Percentiles rank a stretch among this genome's conserved stretches.
These are phyloP conservation scores for Zizania palustris DNA, from an alignment of 202 grass and related monocot genomes.

Conservation along the genomic window DNA sequence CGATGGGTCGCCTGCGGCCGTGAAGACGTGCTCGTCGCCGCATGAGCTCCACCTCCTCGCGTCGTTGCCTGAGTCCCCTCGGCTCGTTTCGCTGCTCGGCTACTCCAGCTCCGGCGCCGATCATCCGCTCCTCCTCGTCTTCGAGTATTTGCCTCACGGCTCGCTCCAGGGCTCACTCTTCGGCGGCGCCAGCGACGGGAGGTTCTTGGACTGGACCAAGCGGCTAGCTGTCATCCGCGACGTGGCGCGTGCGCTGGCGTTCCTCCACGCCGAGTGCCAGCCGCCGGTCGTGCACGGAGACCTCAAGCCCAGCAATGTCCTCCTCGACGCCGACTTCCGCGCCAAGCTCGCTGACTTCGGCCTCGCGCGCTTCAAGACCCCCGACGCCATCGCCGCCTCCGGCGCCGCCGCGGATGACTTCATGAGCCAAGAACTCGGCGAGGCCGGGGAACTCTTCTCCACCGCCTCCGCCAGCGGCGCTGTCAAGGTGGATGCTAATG, in stretches of 20 bases:
- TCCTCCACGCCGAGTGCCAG: slow-evolving; percentile 72
- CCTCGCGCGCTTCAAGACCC: slow-evolving; percentile 71
- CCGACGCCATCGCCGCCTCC: slow-evolving; percentile 11
- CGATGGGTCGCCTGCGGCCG: slow-evolving; percentile 49
- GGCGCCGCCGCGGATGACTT: slow-evolving; percentile 50
- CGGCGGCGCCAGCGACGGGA: slow-evolving; percentile 13
- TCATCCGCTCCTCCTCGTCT: slow-evolving; percentile 60
- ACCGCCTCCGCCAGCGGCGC: slow-evolving; percentile 23
- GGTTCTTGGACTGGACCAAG: slow-evolving; percentile 55
- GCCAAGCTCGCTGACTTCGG: slow-evolving; percentile 89
- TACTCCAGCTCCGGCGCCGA: slow-evolving; percentile 51
- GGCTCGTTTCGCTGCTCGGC: slow-evolving; percentile 65
- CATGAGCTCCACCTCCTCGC: slow-evolving; percentile 81
- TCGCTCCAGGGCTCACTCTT: slow-evolving; percentile 82
- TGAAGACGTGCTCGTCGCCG: slow-evolving; percentile 62
- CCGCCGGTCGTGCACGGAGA: slow-evolving; percentile 86
- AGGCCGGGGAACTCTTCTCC: slow-evolving; percentile 57
- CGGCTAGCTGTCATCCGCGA: slow-evolving; percentile 68
- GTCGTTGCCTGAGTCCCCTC: slow-evolving; percentile 57
- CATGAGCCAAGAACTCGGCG: slow-evolving; percentile 87
- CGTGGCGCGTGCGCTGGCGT: slow-evolving; percentile 67
- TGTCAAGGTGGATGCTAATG: slow-evolving; percentile 31
- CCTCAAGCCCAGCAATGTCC: slow-evolving; percentile 93
- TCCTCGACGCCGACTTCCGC: slow-evolving; percentile 66
- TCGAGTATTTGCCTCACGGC: slow-evolving; percentile 79